Evolutionary conservation across 1,284 basidiomycete genomes (phyloP), one percentile per base, ranked within the genome.

Genomic region (Acaromyces ingoldii): DNA sequence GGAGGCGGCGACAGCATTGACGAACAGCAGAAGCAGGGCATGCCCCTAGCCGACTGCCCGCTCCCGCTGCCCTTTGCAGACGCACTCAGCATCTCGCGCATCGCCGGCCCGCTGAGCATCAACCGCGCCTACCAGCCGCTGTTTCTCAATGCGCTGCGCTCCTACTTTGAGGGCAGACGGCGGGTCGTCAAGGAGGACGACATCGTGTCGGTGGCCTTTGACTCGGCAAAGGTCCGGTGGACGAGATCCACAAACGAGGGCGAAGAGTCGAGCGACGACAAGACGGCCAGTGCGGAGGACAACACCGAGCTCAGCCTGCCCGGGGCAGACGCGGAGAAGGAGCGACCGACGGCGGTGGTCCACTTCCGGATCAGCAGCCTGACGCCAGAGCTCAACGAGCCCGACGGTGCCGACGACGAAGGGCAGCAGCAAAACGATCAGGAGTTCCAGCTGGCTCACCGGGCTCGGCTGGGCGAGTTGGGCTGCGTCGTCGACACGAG

Each of bases 401-500:
- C 77, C 62, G 17, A 76, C 68, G 61, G 62, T 36, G 58, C 57
- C 36, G 19, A 45, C 11, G 51, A 47, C n/a, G 26, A 15, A 2
- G 22, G n/a, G 24, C 21, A 24, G 36, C 11, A 15, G 43, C 47
- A 42, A 43, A 40, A 49, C 38, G 59, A 63, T 29, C 9, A 49
- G 29, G 38, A 55, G 38, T 13, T 65, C 4, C 50, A 44, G 22
- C 33, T 75, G 34, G 59, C 49, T 6, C 63, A 63, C 17, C 36
- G 48, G 25, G 51, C 72, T 15, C 63, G 62, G 22, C 53, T 80
- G 6, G 88, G 88, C 6, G 83, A 89, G 69, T 74, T 91, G 6
- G 93, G 93, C 0, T 93, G 87, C 68, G 88, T 88, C 81, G 80
- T 93, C 11, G 89, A 96, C 68, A 78, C 84, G 0, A 74, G 79